Evolutionary conservation across 352 stramenopile species (phyloP).

Genomic region (Pythium aphanidermatum): DNA sequence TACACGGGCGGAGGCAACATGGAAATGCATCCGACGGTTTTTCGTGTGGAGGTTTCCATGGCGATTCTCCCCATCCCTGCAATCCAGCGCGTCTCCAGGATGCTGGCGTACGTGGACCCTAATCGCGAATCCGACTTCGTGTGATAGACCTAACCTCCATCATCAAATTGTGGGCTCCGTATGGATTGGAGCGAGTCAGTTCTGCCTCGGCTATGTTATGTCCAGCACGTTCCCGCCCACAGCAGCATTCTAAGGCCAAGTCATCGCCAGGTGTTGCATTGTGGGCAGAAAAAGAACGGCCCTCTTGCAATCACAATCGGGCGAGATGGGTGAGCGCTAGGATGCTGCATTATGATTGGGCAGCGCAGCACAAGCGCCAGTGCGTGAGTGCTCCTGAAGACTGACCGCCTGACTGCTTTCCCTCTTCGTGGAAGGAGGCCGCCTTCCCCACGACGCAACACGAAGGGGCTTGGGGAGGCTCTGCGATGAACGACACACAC

Average conservation of each 20-base stretch:
- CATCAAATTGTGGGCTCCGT: slow-evolving; percentile 14
- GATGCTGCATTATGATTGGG: slow-evolving; percentile 7
- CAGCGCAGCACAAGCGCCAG: slow-evolving; percentile 6
- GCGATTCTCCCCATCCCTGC: too few species aligned
- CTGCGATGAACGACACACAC: slow-evolving; percentile 9
- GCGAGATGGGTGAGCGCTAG: slow-evolving; percentile 12
- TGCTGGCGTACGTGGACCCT: too few species aligned
- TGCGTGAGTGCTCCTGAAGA: slow-evolving; percentile 9
- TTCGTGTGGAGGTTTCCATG: too few species aligned
- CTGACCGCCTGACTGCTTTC: slow-evolving; percentile 7
- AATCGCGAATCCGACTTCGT: slow-evolving; percentile 3
- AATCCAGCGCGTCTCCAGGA: too few species aligned
- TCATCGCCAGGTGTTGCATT: slow-evolving; percentile 8
- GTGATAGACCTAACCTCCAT: slow-evolving; percentile 1
- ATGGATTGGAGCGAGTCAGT: slow-evolving; percentile 13
- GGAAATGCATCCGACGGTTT: too few species aligned
- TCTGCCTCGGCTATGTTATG: slow-evolving; percentile 8
- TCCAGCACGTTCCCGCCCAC: neutral
- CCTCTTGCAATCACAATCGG: slow-evolving; percentile 12
- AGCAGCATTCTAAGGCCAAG: slow-evolving; percentile 2
- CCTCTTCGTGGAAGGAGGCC: neutral
- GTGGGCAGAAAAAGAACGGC: slow-evolving; percentile 11
- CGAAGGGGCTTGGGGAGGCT: slow-evolving; percentile 5
- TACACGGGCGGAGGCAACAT: too few species aligned
- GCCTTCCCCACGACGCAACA: neutral